Conservation (phyloP, 2,329 filamentous ascomycete species). For the Lojkania enalia region DNA sequence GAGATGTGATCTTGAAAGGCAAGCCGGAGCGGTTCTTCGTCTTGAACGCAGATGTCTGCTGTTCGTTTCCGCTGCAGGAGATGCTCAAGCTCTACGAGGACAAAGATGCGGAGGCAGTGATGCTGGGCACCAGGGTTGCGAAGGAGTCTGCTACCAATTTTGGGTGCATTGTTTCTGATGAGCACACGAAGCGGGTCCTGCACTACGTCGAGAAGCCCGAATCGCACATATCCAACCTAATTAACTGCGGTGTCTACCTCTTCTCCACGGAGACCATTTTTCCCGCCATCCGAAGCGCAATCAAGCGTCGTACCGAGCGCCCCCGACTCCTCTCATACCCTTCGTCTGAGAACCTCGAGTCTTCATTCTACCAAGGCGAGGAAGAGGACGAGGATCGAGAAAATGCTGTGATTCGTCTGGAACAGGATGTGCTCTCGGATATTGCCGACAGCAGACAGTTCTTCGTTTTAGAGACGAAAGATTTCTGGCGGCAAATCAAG, state of each 20-base stretch:
- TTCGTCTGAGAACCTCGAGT: slow-evolving; percentile 88
- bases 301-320: slow-evolving; percentile 91
- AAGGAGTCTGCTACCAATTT: slow-evolving; percentile 95
- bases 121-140: slow-evolving; percentile 87
- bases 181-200: slow-evolving; percentile 90
- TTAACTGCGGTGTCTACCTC: slow-evolving; percentile 99
- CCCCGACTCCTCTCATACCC: slow-evolving; percentile 93
- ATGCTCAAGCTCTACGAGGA: slow-evolving; percentile 95
- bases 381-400: slow-evolving; percentile 74
- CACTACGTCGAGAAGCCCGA: slow-evolving; percentile 99
- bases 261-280: slow-evolving; percentile 96
- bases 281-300: slow-evolving; percentile 89
- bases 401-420: slow-evolving; percentile 87
- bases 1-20: slow-evolving; percentile 96
- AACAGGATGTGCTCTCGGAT: slow-evolving; percentile 95
- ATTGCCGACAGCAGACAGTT: slow-evolving; percentile 97
- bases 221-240: slow-evolving; percentile 94
- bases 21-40: slow-evolving; percentile 95
- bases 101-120: slow-evolving; percentile 94
- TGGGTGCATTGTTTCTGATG: slow-evolving; percentile 94
- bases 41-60: slow-evolving; percentile 97
- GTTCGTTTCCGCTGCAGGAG: slow-evolving; percentile 92
- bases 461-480: slow-evolving; percentile 97
- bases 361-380: slow-evolving; percentile 61
- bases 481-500: slow-evolving; percentile 99